Conservation (phyloP, 352 stramenopile genomes). For the Paralagenidium karlingii region DNA sequence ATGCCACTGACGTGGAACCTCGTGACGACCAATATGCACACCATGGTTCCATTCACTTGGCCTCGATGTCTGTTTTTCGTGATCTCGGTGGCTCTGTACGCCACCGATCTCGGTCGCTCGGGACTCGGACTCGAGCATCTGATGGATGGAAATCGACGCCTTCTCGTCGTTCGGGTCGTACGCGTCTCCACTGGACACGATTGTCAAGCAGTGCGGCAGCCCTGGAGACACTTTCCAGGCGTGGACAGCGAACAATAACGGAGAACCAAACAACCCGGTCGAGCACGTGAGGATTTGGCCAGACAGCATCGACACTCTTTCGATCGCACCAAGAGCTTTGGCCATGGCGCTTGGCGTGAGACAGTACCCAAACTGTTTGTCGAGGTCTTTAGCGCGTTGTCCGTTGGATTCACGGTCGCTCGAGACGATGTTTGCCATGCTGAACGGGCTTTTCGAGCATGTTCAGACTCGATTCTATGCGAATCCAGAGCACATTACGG, state of each 20-base stretch:
- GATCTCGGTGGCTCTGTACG: not conserved
- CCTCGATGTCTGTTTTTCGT: too few relatives aligned
- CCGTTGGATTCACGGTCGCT: not conserved
- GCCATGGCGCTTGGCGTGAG: slow-evolving; percentile 3
- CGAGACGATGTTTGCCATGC: slow-evolving; percentile 12
- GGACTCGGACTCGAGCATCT: slow-evolving; percentile 3
- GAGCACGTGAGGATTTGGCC: not conserved
- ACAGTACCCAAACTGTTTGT: slow-evolving; percentile 6
- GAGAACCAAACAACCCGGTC: too few relatives aligned
- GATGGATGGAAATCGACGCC: not conserved
- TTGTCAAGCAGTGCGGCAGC: not conserved
- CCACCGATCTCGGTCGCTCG: slow-evolving; percentile 9
- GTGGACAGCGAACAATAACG: not conserved
- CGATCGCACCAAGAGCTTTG: slow-evolving; percentile 4
- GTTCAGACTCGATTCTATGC: slow-evolving; percentile 2
- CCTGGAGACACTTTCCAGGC: too few relatives aligned
- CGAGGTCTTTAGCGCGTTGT: slow-evolving; percentile 3
- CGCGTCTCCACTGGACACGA: too few relatives aligned
- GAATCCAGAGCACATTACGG: too few relatives aligned
- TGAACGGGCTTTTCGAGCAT: slow-evolving; percentile 13
- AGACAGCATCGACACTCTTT: slow-evolving; percentile 10
- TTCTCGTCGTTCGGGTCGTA: slow-evolving; percentile 5
- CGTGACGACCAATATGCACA: too few relatives aligned
- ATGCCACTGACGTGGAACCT: too few relatives aligned
- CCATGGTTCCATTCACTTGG: too few relatives aligned